Conservation (phyloP, 805 yeast species). For the Candida ponderosae region DNA sequence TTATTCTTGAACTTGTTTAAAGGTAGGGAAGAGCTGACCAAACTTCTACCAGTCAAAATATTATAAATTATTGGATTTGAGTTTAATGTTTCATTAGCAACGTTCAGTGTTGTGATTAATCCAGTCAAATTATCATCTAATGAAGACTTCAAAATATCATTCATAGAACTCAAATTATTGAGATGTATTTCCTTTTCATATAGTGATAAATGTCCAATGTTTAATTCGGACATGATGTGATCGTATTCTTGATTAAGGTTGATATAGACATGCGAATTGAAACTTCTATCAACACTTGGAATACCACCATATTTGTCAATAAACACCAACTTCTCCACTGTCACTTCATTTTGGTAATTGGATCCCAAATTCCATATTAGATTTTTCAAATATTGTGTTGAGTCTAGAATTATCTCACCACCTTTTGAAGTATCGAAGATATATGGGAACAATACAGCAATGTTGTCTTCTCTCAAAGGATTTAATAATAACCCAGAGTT, state of each 20-base stretch:
- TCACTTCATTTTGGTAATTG: slow-evolving; percentile 24
- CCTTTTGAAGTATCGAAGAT: slow-evolving; percentile 51
- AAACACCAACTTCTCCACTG: slow-evolving; percentile 75
- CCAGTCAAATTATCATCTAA: slow-evolving; percentile 61
- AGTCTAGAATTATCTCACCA: slow-evolving; percentile 28
- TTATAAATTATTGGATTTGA: slow-evolving; percentile 86
- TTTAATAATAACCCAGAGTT: not conserved
- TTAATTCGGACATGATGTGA: slow-evolving; percentile 55
- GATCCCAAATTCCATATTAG: slow-evolving; percentile 25
- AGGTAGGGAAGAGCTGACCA: slow-evolving; percentile 87
- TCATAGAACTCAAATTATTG: slow-evolving; percentile 62
- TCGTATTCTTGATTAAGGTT: slow-evolving; percentile 78
- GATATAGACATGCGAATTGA: slow-evolving; percentile 79
- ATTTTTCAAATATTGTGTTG: slow-evolving; percentile 32
- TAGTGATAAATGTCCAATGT: slow-evolving; percentile 45
- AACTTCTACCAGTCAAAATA: slow-evolving; percentile 83
- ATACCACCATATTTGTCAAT: slow-evolving; percentile 85
- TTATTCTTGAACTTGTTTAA: slow-evolving; percentile 32
- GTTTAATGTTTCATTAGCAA: slow-evolving; percentile 45
- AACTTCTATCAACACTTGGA: slow-evolving; percentile 76
- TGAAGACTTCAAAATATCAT: slow-evolving; percentile 39
- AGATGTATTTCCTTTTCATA: slow-evolving; percentile 45
- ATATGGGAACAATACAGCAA: slow-evolving; percentile 55
- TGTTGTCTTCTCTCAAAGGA: slow-evolving; percentile 3
- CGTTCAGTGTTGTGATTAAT: slow-evolving; percentile 73